phyloP scores from a whole-genome alignment of 1,284 basidiomycete species.

The Trichosporon faecale region DNA sequence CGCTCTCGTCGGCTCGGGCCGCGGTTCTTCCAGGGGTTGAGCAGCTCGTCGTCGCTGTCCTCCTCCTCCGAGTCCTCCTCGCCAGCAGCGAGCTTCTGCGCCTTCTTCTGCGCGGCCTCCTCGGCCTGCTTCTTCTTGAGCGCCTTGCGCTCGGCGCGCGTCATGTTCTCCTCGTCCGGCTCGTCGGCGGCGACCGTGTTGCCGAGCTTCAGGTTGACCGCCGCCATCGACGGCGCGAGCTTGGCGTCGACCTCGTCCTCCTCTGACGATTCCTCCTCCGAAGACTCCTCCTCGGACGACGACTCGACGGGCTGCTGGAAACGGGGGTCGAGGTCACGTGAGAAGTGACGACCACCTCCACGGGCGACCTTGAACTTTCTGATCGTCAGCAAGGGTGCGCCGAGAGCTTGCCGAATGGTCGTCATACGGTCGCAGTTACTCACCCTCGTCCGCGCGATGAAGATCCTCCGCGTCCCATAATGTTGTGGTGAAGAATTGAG shows the following conservation, averaged over 20 bases:
- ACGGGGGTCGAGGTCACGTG: conserved; percentile 55
- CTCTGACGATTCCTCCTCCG: conserved; percentile 32
- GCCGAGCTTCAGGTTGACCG: conserved; percentile 47
- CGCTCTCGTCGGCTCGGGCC: conserved; percentile 64
- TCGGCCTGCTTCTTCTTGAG: conserved; percentile 64
- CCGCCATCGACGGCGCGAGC: conserved; percentile 51
- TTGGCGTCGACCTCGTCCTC: conserved; percentile 27
- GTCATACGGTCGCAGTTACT: conserved; percentile 15
- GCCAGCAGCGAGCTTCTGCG: conserved; percentile 40
- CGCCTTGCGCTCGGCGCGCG: conserved; percentile 64
- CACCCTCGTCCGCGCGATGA: conserved; percentile 43
- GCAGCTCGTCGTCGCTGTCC: conserved; percentile 56
- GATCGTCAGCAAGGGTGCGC: background rate
- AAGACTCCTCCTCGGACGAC: conserved; percentile 37
- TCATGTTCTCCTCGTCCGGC: conserved; percentile 57
- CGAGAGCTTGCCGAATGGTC: too few relatives aligned
- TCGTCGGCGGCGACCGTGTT: conserved; percentile 46
- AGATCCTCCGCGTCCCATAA: conserved; percentile 23
- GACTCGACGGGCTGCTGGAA: conserved; percentile 20
- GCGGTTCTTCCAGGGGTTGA: conserved; percentile 27
- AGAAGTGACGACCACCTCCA: conserved; percentile 78
- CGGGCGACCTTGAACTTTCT: conserved; percentile 77
- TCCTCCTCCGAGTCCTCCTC: conserved; percentile 55
- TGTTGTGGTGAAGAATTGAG: background rate
- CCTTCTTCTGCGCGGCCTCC: conserved; percentile 49